Conservation (phyloP, 805 yeast species). For the Suhomyces sp. region DNA sequence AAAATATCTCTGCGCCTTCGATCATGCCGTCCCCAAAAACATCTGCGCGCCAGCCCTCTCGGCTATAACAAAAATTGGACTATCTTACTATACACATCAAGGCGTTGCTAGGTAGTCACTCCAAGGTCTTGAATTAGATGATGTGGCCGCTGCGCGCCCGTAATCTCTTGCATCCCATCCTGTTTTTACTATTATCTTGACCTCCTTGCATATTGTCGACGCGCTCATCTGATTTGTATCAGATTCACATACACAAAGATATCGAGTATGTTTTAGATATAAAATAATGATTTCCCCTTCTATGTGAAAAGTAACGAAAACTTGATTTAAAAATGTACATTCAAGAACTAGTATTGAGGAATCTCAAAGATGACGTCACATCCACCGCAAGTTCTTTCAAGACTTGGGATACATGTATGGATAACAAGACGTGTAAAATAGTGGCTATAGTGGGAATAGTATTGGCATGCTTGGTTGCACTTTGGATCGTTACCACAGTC, state of each 20-base stretch:
- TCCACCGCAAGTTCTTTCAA: constrained; percentile 53
- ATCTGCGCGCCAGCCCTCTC: neutral
- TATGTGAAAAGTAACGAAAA: neutral
- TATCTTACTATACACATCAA: neutral
- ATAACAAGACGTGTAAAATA: constrained; percentile 68
- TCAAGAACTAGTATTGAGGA: constrained; percentile 5
- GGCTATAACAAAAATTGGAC: neutral
- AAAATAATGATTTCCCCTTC: neutral
- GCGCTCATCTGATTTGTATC: neutral
- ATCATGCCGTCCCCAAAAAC: neutral
- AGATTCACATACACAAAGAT: neutral
- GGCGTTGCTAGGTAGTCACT: neutral
- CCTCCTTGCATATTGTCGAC: neutral
- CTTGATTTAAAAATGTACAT: constrained; percentile 8
- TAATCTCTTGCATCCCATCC: neutral
- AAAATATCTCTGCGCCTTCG: neutral
- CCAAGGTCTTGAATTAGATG: neutral
- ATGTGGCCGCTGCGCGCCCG: neutral
- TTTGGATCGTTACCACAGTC: constrained; percentile 58
- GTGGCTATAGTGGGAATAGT: constrained; percentile 72
- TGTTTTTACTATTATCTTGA: neutral
- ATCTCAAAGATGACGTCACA: constrained; percentile 17
- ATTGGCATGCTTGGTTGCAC: constrained; percentile 49
- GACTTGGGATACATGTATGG: constrained; percentile 79
- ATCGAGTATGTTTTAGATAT: neutral